Conservation (phyloP, 495 filamentous ascomycete genomes). For the Peziza echinospora region DNA sequence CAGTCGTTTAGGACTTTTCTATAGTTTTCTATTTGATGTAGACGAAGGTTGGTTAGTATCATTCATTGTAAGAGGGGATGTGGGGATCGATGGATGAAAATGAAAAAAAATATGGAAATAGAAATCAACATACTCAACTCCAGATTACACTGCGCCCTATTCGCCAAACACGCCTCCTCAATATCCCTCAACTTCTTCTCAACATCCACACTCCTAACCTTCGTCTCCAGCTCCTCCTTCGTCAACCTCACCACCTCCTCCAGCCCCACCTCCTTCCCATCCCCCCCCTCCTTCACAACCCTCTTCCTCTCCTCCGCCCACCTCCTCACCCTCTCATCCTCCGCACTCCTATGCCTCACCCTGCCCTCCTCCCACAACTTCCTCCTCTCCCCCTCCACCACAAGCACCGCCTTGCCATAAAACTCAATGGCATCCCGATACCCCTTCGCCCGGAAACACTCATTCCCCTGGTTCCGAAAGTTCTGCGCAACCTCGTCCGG, state of each 20-base stretch:
- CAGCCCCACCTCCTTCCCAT: conserved; percentile 14
- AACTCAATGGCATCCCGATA: conserved; percentile 79
- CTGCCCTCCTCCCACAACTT: too few relatives aligned
- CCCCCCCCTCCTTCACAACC: conserved; percentile 13
- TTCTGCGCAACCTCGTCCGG: conserved; percentile 53
- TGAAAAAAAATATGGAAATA: conserved; percentile 66
- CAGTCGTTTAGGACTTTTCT: conserved; percentile 64
- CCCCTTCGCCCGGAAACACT: conserved; percentile 47
- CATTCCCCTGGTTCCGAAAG: conserved; percentile 80
- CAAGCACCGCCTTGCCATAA: conserved; percentile 78
- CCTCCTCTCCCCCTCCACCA: too few relatives aligned
- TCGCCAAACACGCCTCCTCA: not conserved
- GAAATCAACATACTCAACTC: conserved; percentile 18
- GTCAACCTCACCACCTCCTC: conserved; percentile 4
- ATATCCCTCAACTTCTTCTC: conserved; percentile 1
- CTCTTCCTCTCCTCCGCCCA: conserved; percentile 8
- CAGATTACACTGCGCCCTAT: conserved; percentile 5
- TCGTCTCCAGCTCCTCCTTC: conserved; percentile 1
- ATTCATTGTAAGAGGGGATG: conserved; percentile 18
- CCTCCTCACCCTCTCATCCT: conserved; percentile 6
- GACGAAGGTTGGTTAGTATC: conserved; percentile 13
- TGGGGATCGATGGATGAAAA: conserved; percentile 60
- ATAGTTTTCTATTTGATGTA: conserved; percentile 42
- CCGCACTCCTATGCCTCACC: not conserved
- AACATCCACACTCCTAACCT: not conserved